Evolutionary conservation across 345 rosid species (phyloP).

Genomic region (Anacardium occidentale): DNA sequence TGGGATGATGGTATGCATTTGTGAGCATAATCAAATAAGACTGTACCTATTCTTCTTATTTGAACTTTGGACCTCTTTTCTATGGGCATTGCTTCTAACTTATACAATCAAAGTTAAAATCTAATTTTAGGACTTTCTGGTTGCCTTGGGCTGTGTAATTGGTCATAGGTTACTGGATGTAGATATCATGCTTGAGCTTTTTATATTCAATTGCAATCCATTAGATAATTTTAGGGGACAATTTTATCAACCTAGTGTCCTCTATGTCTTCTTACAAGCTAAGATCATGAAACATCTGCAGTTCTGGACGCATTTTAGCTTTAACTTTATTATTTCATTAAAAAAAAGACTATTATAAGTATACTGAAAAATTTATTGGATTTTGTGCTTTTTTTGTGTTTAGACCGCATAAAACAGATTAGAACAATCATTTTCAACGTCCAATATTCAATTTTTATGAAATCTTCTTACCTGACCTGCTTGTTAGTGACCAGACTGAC

Average conservation of each 20-base stretch:
- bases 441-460: neutral
- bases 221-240: conserved; percentile 1
- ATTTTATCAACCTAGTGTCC: neutral
- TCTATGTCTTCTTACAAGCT: neutral
- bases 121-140: neutral
- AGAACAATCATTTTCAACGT: neutral
- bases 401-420: neutral
- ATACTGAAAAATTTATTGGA: neutral
- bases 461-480: neutral
- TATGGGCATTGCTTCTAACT: neutral
- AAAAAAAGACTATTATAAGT: neutral
- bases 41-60: neutral
- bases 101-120: neutral
- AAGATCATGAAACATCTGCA: neutral
- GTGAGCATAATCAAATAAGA: neutral
- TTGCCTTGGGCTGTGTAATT: neutral
- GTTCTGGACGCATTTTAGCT: neutral
- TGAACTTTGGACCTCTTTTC: neutral
- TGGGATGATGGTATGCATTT: conserved; percentile 2
- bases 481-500: neutral
- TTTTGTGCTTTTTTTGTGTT: neutral
- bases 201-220: neutral
- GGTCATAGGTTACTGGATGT: neutral
- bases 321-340: neutral
- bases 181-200: neutral